Percentiles rank a stretch among this genome's conserved stretches.
Evolutionary conservation across 2,329 filamentous ascomycete species (phyloP).

Genomic region (Colletotrichum plurivorum): DNA sequence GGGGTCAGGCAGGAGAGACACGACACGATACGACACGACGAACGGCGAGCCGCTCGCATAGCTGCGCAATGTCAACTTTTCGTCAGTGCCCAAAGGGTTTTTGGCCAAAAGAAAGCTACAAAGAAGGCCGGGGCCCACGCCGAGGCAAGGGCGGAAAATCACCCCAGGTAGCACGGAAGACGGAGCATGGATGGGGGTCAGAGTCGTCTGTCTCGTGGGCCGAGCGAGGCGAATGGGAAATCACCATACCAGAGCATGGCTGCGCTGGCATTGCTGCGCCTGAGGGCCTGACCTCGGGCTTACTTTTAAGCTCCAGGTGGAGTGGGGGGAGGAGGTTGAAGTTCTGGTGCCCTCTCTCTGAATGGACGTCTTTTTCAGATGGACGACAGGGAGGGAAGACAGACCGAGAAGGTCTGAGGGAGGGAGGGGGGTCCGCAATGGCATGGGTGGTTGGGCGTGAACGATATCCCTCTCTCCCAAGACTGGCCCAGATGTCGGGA

Average conservation of each 20-base stretch:
- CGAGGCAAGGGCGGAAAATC: background rate
- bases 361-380: constrained; percentile 1
- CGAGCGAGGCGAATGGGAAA: constrained; percentile 20
- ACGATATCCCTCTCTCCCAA: background rate
- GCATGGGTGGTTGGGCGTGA: background rate
- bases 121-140: no score
- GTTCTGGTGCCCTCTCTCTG: background rate
- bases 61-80: no score
- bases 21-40: background rate
- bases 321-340: background rate
- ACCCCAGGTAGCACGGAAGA: background rate
- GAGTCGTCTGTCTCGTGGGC: constrained; percentile 16
- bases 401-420: background rate
- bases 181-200: constrained; percentile 11
- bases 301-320: constrained; percentile 27
- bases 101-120: no score
- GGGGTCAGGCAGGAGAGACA: background rate
- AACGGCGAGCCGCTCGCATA: background rate
- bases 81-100: background rate
- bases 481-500: constrained; percentile 14
- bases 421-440: background rate
- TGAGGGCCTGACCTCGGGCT: constrained; percentile 14
- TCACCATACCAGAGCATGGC: background rate
- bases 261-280: constrained; percentile 22
- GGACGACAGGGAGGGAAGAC: constrained; percentile 3